Conservation (phyloP, 1,284 basidiomycete genomes). For the Sporisorium sorghi region DNA sequence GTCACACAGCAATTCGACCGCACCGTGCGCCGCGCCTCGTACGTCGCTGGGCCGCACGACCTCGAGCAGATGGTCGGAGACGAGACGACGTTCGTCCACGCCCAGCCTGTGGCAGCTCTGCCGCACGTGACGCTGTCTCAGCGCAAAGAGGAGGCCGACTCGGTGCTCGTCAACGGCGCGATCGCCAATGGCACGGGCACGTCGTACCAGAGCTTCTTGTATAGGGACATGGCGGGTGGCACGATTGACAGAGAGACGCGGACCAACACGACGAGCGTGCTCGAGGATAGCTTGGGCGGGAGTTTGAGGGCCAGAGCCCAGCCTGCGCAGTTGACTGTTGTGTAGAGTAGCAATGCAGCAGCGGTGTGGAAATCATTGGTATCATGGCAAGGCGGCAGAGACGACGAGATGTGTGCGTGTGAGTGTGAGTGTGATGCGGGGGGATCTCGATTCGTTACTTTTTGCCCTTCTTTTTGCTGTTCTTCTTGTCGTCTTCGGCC, state of each 20-base stretch:
- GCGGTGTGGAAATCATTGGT: conserved; percentile 8
- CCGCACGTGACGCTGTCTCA: conserved; percentile 17
- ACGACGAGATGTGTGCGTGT: neutral
- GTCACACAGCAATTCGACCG: conserved; percentile 30
- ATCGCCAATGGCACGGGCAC: conserved; percentile 22
- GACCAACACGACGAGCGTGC: conserved; percentile 27
- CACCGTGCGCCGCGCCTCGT: neutral
- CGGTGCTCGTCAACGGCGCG: conserved; percentile 19
- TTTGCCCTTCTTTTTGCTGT: conserved; percentile 50
- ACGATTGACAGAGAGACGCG: conserved; percentile 29
- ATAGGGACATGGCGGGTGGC: conserved; percentile 28
- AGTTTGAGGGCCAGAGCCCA: conserved; percentile 24
- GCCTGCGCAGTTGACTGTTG: conserved; percentile 21
- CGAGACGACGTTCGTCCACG: conserved; percentile 23
- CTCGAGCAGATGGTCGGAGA: conserved; percentile 18
- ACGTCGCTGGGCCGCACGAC: neutral
- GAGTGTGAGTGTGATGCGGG: neutral
- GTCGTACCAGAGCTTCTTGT: conserved; percentile 24
- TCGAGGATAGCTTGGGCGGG: conserved; percentile 17
- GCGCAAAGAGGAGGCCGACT: conserved; percentile 3
- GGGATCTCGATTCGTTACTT: conserved; percentile 40
- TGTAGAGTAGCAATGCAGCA: neutral
- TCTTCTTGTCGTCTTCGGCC: conserved; percentile 39
- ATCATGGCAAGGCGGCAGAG: conserved; percentile 26
- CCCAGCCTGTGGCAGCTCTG: conserved; percentile 7